Conservation (phyloP, 2,329 filamentous ascomycete genomes). For the Epichloe baconii region DNA sequence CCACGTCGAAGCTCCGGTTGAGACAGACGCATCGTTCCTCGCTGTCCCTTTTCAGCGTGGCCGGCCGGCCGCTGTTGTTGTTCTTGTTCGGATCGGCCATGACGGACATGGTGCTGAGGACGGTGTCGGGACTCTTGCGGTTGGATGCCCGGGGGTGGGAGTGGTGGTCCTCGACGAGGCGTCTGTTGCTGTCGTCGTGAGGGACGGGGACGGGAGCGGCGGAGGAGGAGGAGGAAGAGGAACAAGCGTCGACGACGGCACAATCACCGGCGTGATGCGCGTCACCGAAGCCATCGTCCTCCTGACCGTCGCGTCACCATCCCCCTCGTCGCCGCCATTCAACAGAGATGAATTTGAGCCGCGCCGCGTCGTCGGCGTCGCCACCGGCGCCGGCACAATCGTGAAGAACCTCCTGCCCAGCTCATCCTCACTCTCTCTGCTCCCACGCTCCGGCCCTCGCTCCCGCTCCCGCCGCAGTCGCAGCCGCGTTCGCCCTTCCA, state of each 20-base stretch:
- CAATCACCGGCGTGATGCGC: conserved; percentile 5
- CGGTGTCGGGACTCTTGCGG: background rate
- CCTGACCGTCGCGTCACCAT: background rate
- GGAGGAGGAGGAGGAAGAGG: background rate
- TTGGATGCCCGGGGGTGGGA: background rate
- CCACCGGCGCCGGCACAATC: conserved; percentile 15
- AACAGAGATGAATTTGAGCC: background rate
- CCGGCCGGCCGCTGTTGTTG: background rate
- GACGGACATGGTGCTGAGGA: conserved; percentile 1
- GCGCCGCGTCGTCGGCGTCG: conserved; percentile 9
- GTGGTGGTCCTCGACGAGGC: background rate
- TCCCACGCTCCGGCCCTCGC: too few species aligned
- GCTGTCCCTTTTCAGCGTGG: conserved; percentile 7
- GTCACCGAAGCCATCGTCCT: background rate
- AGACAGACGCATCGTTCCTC: conserved; percentile 25
- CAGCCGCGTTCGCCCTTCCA: too few species aligned
- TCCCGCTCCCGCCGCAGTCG: too few species aligned
- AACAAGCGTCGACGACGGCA: background rate
- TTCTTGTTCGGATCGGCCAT: background rate
- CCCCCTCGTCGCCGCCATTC: background rate
- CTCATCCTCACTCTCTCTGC: background rate
- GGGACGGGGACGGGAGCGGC: background rate
- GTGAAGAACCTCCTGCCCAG: conserved; percentile 16
- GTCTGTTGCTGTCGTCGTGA: too few species aligned
- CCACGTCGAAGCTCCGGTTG: conserved; percentile 28